Conservation (phyloP, 1,139 yeast species). For the Blastobotrys indianensis region DNA sequence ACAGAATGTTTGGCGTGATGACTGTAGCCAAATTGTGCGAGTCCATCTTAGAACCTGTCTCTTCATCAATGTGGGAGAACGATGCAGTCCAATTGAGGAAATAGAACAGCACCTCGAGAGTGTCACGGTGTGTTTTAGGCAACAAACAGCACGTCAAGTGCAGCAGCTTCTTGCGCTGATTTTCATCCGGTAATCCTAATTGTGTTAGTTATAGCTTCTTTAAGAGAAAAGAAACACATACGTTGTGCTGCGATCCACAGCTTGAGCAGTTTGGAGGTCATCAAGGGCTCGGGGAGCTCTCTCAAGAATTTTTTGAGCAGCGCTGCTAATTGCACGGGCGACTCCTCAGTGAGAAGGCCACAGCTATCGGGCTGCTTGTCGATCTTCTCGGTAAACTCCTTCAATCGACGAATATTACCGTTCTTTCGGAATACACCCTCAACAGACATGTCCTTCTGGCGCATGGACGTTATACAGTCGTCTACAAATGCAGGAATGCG, state of each 20-base stretch:
- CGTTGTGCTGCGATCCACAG: slow-evolving; percentile 75
- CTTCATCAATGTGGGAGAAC: slow-evolving; percentile 62
- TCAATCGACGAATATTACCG: slow-evolving; percentile 83
- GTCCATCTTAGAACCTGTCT: slow-evolving; percentile 89
- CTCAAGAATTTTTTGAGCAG: slow-evolving; percentile 84
- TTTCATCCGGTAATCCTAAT: slow-evolving; percentile 38
- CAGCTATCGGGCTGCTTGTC: slow-evolving; percentile 67
- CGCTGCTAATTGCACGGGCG: slow-evolving; percentile 92
- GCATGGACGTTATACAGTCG: slow-evolving; percentile 75
- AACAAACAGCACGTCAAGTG: slow-evolving; percentile 73
- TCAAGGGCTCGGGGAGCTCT: slow-evolving; percentile 85
- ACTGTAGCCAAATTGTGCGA: slow-evolving; percentile 93
- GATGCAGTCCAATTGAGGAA: slow-evolving; percentile 96
- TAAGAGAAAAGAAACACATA: slow-evolving; percentile 9
- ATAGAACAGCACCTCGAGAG: slow-evolving; percentile 76
- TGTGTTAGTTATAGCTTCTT: slow-evolving; percentile 1
- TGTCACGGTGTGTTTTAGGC: slow-evolving; percentile 77
- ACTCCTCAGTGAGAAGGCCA: slow-evolving; percentile 70
- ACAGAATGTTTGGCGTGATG: slow-evolving; percentile 84
- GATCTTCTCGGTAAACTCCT: slow-evolving; percentile 67
- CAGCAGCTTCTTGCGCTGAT: slow-evolving; percentile 50
- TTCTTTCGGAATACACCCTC: slow-evolving; percentile 96
- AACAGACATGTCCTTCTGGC: slow-evolving; percentile 91
- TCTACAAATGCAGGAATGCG: slow-evolving; percentile 83
- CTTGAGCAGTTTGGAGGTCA: slow-evolving; percentile 71